Percentiles rank a stretch among this genome's conserved stretches.
Conservation (phyloP, 1,139 yeast species). For the Taiozyma sp. region DNA sequence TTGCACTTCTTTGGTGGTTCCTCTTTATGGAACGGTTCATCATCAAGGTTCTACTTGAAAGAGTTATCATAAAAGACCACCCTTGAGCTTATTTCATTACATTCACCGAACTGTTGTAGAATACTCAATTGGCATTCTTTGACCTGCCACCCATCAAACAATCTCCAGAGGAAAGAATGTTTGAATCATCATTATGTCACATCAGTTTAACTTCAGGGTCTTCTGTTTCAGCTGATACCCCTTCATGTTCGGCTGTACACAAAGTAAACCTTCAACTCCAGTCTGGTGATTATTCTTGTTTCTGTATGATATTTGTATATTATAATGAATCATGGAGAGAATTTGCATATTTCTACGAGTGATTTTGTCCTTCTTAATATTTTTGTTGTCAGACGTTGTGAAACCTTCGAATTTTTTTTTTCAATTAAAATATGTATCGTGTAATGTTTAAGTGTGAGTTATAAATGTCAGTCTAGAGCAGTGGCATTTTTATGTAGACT, state of each 20-base stretch:
- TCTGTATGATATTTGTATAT: background rate
- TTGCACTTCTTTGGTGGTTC: constrained; percentile 66
- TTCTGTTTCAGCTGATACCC: background rate
- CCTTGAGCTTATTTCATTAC: constrained; percentile 95
- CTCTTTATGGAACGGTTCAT: constrained; percentile 56
- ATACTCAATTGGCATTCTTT: constrained; percentile 65
- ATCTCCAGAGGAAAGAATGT: constrained; percentile 59
- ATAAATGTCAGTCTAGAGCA: no score
- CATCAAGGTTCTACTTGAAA: constrained; percentile 78
- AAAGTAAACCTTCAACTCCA: background rate
- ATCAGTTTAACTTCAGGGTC: constrained; percentile 14
- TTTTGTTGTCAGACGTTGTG: no score
- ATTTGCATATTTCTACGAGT: background rate
- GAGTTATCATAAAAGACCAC: constrained; percentile 86
- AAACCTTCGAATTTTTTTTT: no score
- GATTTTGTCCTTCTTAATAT: no score
- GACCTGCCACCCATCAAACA: constrained; percentile 71
- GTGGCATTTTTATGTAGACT: no score
- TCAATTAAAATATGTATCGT: no score
- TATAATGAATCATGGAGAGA: background rate
- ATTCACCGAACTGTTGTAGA: constrained; percentile 73
- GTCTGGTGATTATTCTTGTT: background rate
- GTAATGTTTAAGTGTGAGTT: no score
- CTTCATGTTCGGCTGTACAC: background rate
- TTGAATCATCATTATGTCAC: constrained; percentile 27